Percentiles rank a stretch among this genome's conserved stretches.
These are phyloP conservation scores for Coleophoma cylindrospora DNA, from an alignment of 2,329 filamentous ascomycete species.

Conservation along the genomic window DNA sequence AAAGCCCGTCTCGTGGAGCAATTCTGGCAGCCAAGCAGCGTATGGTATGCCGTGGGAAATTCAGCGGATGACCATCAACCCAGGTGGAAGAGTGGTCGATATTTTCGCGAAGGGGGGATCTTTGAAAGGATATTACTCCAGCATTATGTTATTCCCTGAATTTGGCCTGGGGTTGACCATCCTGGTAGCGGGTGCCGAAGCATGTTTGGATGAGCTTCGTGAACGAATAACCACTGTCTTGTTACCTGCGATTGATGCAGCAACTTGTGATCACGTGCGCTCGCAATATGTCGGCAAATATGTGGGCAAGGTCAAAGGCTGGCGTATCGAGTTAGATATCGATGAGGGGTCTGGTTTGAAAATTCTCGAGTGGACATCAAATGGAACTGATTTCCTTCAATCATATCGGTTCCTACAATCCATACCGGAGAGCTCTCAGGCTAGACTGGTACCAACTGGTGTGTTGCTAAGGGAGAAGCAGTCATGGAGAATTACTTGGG, in stretches of 20 bases:
- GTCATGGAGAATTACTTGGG: no score
- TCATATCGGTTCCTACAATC: background rate
- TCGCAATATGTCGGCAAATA: background rate
- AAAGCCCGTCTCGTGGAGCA: background rate
- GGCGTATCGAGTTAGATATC: background rate
- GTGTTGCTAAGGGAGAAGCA: no score
- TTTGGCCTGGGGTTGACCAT: background rate
- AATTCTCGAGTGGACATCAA: background rate
- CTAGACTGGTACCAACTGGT: no score
- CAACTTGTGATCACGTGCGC: background rate
- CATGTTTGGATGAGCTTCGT: background rate
- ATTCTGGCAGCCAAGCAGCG: background rate
- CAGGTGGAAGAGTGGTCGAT: background rate
- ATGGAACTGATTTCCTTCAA: background rate
- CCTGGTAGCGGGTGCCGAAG: background rate
- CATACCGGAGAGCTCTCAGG: no score
- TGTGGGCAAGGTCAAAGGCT: background rate
- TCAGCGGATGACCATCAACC: background rate
- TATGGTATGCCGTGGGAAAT: background rate
- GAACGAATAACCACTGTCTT: background rate
- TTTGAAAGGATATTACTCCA: background rate
- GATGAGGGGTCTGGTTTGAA: background rate
- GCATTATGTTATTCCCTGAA: background rate
- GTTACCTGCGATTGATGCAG: background rate
- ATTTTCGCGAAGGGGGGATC: background rate